These are phyloP conservation scores for Carnegiea gigantea DNA, from an alignment of 179 eudicot species.

Conservation along the genomic window DNA sequence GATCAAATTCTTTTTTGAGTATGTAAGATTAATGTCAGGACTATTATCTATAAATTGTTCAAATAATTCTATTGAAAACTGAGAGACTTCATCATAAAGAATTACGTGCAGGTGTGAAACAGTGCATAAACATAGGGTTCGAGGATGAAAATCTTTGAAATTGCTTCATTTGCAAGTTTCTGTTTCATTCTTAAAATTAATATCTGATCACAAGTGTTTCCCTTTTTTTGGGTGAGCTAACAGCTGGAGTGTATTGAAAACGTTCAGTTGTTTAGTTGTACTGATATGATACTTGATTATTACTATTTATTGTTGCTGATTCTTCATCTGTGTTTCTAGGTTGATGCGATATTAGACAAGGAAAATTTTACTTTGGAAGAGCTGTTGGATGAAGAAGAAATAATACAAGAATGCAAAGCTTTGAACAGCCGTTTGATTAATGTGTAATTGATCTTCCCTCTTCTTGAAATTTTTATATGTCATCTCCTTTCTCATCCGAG, in stretches of 20 bases:
- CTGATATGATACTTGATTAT: neutral
- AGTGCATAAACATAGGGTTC: neutral
- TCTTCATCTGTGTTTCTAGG: slow-evolving; percentile 36
- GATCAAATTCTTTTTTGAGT: neutral
- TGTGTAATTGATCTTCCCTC: slow-evolving; percentile 51
- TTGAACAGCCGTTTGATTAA: slow-evolving; percentile 92
- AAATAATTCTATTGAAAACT: neutral
- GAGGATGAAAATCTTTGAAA: neutral
- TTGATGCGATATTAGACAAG: slow-evolving; percentile 86
- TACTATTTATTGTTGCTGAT: slow-evolving; percentile 13
- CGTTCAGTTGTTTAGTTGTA: neutral
- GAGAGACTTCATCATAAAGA: neutral
- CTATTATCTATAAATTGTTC: too few relatives aligned
- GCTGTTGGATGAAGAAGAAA: slow-evolving; percentile 97
- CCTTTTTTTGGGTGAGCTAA: neutral
- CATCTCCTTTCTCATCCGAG: slow-evolving; percentile 2
- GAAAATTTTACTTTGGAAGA: slow-evolving; percentile 89
- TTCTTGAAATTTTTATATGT: neutral
- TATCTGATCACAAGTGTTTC: neutral
- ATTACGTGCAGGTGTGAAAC: neutral
- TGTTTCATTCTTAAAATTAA: neutral
- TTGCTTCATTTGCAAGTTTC: neutral
- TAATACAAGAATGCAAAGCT: slow-evolving; percentile 99
- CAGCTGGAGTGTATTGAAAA: neutral
- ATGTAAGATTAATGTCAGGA: neutral